phyloP scores from a whole-genome alignment of 2,329 filamentous ascomycete species.

The Pyrenochaeta sp. region DNA sequence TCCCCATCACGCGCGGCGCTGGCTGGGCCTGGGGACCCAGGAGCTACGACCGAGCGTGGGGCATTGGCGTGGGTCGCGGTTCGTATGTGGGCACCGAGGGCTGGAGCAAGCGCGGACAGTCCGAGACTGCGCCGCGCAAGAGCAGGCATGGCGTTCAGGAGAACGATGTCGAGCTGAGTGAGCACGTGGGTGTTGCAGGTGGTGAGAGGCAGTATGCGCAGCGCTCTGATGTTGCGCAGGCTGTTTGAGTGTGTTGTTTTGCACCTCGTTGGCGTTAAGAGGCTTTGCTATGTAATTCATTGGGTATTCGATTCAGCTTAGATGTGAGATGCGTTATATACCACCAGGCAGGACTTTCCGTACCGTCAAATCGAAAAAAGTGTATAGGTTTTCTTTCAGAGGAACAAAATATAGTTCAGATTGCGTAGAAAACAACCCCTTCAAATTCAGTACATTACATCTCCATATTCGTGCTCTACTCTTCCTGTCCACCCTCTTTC shows the following conservation, averaged over 20 bases:
- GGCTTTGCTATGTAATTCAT: too few relatives aligned
- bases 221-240: not conserved
- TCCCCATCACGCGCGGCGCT: conserved; percentile 77
- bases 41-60: conserved; percentile 76
- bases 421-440: too few relatives aligned
- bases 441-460: too few relatives aligned
- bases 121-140: conserved; percentile 13
- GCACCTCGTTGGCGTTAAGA: not conserved
- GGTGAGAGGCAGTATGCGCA: too few relatives aligned
- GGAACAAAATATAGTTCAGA: too few relatives aligned
- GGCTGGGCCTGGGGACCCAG: conserved; percentile 91
- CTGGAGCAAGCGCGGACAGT: conserved; percentile 40
- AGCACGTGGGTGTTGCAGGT: not conserved
- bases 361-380: too few relatives aligned
- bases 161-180: conserved; percentile 21
- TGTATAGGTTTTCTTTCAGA: too few relatives aligned
- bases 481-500: conserved; percentile 7
- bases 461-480: too few relatives aligned
- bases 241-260: not conserved
- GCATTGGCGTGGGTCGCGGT: conserved; percentile 69
- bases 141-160: conserved; percentile 5
- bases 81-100: conserved; percentile 58
- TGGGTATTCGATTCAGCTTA: too few relatives aligned
- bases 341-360: too few relatives aligned
- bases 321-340: too few relatives aligned